Conservation (phyloP, 352 stramenopile genomes). For the Pythium grandisporangium region DNA sequence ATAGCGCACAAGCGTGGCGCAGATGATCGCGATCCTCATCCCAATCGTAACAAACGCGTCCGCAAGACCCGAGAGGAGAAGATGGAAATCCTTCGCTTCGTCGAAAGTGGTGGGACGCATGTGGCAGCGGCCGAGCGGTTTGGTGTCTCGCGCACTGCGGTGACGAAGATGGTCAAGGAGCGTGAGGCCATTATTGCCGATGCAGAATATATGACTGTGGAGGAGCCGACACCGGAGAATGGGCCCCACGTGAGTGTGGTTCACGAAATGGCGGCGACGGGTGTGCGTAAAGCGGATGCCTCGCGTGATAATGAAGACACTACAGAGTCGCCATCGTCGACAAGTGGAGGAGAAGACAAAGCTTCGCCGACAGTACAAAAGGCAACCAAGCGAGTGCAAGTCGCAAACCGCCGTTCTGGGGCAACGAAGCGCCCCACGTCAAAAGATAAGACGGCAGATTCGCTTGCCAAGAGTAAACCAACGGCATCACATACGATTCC, state of each 20-base stretch:
- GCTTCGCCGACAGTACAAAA: no score
- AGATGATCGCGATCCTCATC: no score
- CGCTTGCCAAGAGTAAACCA: not conserved
- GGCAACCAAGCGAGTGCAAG: not conserved
- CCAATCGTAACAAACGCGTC: slow-evolving; percentile 72
- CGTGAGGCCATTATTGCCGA: slow-evolving; percentile 52
- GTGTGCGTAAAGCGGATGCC: no score
- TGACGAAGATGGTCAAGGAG: slow-evolving; percentile 86
- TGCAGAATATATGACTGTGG: slow-evolving; percentile 7
- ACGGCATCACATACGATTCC: no score
- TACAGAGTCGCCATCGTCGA: no score
- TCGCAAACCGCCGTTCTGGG: no score
- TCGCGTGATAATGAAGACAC: no score
- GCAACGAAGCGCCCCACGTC: not conserved
- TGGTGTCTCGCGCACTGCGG: slow-evolving; percentile 65
- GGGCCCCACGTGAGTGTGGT: not conserved
- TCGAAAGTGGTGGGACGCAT: slow-evolving; percentile 71
- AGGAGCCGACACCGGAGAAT: no score
- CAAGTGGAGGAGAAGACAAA: not conserved
- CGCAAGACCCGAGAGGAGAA: slow-evolving; percentile 81
- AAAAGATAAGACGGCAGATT: not conserved
- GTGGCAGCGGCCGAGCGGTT: slow-evolving; percentile 71
- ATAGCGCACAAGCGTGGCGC: no score
- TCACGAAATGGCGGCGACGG: not conserved
- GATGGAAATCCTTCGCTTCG: slow-evolving; percentile 72